Base-by-base conservation (phyloP, 2,329 filamentous ascomycete genomes). In the Graphilbum ipis-grandicollis region DNA sequence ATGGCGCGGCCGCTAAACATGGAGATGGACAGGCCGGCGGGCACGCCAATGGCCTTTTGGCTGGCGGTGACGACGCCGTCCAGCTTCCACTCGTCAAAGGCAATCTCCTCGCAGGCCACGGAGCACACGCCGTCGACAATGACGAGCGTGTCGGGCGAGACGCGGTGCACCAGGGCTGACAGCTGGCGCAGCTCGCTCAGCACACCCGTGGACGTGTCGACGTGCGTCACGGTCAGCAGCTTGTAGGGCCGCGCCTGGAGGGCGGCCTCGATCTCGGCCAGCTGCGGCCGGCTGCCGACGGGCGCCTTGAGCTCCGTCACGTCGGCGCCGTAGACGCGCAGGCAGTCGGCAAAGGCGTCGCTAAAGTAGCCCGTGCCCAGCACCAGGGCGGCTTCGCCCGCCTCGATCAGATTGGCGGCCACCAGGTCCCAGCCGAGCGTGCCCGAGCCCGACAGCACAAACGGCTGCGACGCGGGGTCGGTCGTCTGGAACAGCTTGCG, bases 351-450 rank as follows among this genome's bases (percentile, higher is more conserved):
- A 53, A 98, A 94, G 40, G 79, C 85, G 56, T 96, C 86, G 47
- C 81, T 86, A 53, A 98, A 98, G 70, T 98, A 98, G 46, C 90
- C 90, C 31, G 84, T 92, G 64, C 93, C 86, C 15, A 98, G 72
- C 38, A 98, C 86, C 30, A 98, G 70, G 19, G 81, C 90, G 41
- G 93, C 73, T 52, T 98, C 90, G 41, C 82, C 86, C 35, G 76
- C 70, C 63, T 98, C 88, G 42, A 83, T 69, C 44, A 98, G 63
- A 63, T 96, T 98, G 48, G 85, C 79, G n/a, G 85, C 79, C 33
- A 96, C 85, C 41, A 96, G 63, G 54, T 98, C 90, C 90, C 90
- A 98, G 42, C 90, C 90, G 8, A 98, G 68, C 17, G 90, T 98
- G 40, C 90, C 90, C 37, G 86, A 94, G 44, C 90, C 90, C 46